These are phyloP conservation scores for Cladorrhinum sp. DNA, from an alignment of 2,329 filamentous ascomycete species.

Conservation along the genomic window DNA sequence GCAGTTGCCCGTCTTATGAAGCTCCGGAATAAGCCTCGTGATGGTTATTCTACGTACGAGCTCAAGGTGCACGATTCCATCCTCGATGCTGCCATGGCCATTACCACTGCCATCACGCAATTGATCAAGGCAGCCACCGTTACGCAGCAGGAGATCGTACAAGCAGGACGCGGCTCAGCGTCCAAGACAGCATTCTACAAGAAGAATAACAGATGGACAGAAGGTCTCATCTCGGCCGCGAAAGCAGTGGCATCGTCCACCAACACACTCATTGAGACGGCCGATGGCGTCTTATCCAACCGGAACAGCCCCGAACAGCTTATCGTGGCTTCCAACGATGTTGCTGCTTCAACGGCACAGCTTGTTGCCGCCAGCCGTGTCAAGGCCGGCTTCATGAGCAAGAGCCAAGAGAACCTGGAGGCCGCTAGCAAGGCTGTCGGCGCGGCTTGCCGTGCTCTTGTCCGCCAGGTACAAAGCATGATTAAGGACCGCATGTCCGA, in stretches of 20 bases:
- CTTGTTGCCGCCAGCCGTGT: slow-evolving; percentile 92
- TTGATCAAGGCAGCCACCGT: slow-evolving; percentile 92
- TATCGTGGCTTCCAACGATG: slow-evolving; percentile 96
- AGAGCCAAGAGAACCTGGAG: slow-evolving; percentile 90
- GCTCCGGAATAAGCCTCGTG: slow-evolving; percentile 92
- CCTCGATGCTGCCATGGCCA: slow-evolving; percentile 84
- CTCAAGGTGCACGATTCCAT: slow-evolving; percentile 95
- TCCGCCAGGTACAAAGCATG: slow-evolving; percentile 90
- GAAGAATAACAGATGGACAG: slow-evolving; percentile 99
- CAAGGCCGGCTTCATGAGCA: slow-evolving; percentile 97
- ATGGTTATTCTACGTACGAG: slow-evolving; percentile 94
- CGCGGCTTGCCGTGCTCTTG: slow-evolving; percentile 78
- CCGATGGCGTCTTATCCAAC: slow-evolving; percentile 87
- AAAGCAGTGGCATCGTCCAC: slow-evolving; percentile 94
- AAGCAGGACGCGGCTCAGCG: slow-evolving; percentile 82
- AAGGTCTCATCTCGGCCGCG: slow-evolving; percentile 92
- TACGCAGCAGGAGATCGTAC: slow-evolving; percentile 94
- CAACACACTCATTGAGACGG: slow-evolving; percentile 95
- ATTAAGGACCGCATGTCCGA: slow-evolving; percentile 83
- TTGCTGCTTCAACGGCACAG: slow-evolving; percentile 93
- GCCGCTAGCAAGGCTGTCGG: slow-evolving; percentile 90
- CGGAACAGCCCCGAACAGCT: slow-evolving; percentile 95
- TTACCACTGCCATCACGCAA: slow-evolving; percentile 89
- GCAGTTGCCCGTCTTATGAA: slow-evolving; percentile 86
- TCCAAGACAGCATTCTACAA: slow-evolving; percentile 97